Base-by-base conservation (phyloP, 2,329 filamentous ascomycete genomes). In the Paraphoma sp. region DNA sequence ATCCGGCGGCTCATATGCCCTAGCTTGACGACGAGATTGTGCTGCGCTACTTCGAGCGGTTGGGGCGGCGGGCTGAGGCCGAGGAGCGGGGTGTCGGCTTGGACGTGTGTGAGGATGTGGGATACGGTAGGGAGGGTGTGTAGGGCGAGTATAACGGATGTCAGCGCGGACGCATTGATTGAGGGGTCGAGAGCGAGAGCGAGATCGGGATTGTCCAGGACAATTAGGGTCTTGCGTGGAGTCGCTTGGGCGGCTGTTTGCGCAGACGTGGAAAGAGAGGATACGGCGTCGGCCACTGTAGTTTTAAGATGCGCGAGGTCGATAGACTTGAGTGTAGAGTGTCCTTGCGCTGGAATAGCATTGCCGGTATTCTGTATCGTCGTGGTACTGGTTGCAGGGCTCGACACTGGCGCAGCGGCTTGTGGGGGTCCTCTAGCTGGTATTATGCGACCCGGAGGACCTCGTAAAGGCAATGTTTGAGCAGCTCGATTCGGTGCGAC, bases 1-100 rank as follows among this genome's bases (percentile, higher is more conserved):
- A 94, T 83, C 60, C 85, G 81, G n/a, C 85, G 79, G 8, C 93
- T 91, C 66, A 87, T 84, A 73, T 97, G 92, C n/a, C 89, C 90
- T 60, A 89, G 78, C 6, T 85, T 85, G 36, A 93, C 81, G 17
- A 90, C 78, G 56, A 97, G 85, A n/a, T 87, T 70, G 47, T 67
- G 68, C 23, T 67, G 68, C 14, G 46, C 60, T 10, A 68, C 49
- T 55, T 66, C 68, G 51, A 67, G 70, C 30, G 59, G 85, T 51
- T 74, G 77, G 45, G 62, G 77, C 23, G 84, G 83, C 49, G 18
- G 65, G 41, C 14, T 93, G 14, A 78, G 59, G 5, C 64, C 62
- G 30, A 96, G 82, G 1, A 93, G 88, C 1, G 85, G 81, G 72
- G 95, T 92, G 23, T 91, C 89, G n/a, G 89, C 83, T 28, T 90